These are phyloP conservation scores for Cytauxzoon felis DNA, from an alignment of 169 alveolate genomes.

Conservation along the genomic window DNA sequence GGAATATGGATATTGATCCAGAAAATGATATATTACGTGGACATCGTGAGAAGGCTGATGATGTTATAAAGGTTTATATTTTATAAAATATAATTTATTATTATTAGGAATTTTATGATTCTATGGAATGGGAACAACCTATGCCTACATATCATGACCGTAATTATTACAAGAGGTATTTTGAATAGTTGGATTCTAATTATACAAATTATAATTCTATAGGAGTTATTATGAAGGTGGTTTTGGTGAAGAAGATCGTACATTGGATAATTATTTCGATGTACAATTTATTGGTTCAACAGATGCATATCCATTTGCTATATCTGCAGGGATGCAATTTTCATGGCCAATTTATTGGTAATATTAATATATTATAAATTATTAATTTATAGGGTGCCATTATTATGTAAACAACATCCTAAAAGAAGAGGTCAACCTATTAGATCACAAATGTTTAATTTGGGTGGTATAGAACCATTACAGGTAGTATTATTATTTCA, in stretches of 20 bases:
- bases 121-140: slow-evolving; percentile 74
- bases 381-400: slow-evolving; percentile 63
- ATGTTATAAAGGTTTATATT: slow-evolving; percentile 42
- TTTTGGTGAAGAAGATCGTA: slow-evolving; percentile 66
- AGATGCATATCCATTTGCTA: slow-evolving; percentile 74
- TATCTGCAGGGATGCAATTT: slow-evolving; percentile 76
- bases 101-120: slow-evolving; percentile 62
- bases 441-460: slow-evolving; percentile 72
- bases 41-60: slow-evolving; percentile 64
- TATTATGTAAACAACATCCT: slow-evolving; percentile 71
- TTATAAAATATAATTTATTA: slow-evolving; percentile 26
- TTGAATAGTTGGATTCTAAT: not conserved
- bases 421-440: slow-evolving; percentile 78
- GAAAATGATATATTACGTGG: slow-evolving; percentile 79
- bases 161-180: slow-evolving; percentile 65
- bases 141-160: slow-evolving; percentile 61
- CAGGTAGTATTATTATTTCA: slow-evolving; percentile 40
- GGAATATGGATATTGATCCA: slow-evolving; percentile 61
- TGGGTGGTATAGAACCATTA: slow-evolving; percentile 83
- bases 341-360: slow-evolving; percentile 78
- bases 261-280: slow-evolving; percentile 74
- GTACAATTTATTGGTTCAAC: slow-evolving; percentile 80
- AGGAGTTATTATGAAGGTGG: slow-evolving; percentile 76
- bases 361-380: not conserved
- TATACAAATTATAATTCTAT: slow-evolving; percentile 6